These are phyloP conservation scores for Aspergillus haitiensis DNA, from an alignment of 495 filamentous ascomycete genomes.

Conservation along the genomic window DNA sequence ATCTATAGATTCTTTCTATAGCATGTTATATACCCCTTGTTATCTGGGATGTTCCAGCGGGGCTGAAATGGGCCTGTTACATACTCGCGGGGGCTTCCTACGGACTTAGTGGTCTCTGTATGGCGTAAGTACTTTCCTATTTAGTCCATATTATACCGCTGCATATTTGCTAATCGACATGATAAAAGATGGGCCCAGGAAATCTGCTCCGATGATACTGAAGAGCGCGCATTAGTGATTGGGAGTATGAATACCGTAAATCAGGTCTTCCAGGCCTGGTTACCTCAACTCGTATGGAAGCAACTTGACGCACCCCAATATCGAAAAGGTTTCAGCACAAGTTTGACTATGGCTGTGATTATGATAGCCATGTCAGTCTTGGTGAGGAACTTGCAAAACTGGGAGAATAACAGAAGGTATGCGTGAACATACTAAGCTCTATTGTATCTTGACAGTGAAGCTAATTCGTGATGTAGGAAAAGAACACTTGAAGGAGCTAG, in stretches of 20 bases:
- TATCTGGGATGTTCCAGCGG: slow-evolving; percentile 48
- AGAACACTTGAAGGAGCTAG: too few relatives aligned
- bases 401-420: slow-evolving; percentile 37
- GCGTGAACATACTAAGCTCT: slow-evolving; percentile 20
- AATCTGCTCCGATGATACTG: slow-evolving; percentile 52
- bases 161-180: background rate
- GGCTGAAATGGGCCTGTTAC: slow-evolving; percentile 48
- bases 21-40: slow-evolving; percentile 40
- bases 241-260: slow-evolving; percentile 53
- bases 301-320: slow-evolving; percentile 52
- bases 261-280: slow-evolving; percentile 51
- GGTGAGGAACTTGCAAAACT: slow-evolving; percentile 37
- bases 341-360: slow-evolving; percentile 34
- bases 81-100: slow-evolving; percentile 39
- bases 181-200: slow-evolving; percentile 49
- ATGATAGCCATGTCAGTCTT: slow-evolving; percentile 34
- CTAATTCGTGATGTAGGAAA: too few relatives aligned
- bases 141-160: slow-evolving; percentile 11
- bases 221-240: slow-evolving; percentile 51
- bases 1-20: slow-evolving; percentile 35
- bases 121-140: slow-evolving; percentile 35
- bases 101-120: slow-evolving; percentile 44
- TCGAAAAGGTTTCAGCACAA: slow-evolving; percentile 49
- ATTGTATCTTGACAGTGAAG: too few relatives aligned
- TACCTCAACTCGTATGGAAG: slow-evolving; percentile 52